phyloP scores from a whole-genome alignment of 1,284 basidiomycete genomes.

The Omphalotus olearius region DNA sequence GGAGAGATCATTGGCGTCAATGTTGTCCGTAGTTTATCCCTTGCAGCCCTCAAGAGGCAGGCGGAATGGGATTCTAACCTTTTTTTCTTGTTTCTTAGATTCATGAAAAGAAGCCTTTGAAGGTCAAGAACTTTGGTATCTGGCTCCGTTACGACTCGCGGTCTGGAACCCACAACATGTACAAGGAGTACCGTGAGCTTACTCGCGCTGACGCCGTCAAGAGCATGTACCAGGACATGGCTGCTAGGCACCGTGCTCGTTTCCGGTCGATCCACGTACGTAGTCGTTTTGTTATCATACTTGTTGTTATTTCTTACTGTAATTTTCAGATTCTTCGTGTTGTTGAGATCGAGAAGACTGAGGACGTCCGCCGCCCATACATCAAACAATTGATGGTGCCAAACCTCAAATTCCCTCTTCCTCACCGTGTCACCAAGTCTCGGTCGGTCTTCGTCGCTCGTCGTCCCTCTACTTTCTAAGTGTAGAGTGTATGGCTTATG shows the following conservation, averaged over 20 bases:
- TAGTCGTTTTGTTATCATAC: neutral
- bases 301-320: conserved; percentile 8
- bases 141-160: conserved; percentile 99
- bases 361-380: conserved; percentile 92
- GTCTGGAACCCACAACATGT: conserved; percentile 97
- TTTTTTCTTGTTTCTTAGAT: conserved; percentile 54
- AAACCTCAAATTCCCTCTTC: conserved; percentile 95
- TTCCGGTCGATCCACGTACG: conserved; percentile 97
- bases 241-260: conserved; percentile 97
- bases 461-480: conserved; percentile 68
- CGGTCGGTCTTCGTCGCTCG: conserved; percentile 72
- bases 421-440: conserved; percentile 80
- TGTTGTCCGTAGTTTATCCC: conserved; percentile 77
- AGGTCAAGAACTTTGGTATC: conserved; percentile 99
- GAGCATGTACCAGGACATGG: conserved; percentile 99
- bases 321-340: conserved; percentile 78
- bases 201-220: conserved; percentile 94
- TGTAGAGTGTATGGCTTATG: neutral
- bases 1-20: conserved; percentile 99
- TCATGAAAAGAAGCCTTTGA: conserved; percentile 93
- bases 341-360: conserved; percentile 89
- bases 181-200: conserved; percentile 98
- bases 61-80: conserved; percentile 69
- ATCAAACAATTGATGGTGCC: conserved; percentile 95
- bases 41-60: conserved; percentile 86